These are phyloP conservation scores for Termitomyces sp. DNA, from an alignment of 768 basidiomycete genomes.

Conservation along the genomic window DNA sequence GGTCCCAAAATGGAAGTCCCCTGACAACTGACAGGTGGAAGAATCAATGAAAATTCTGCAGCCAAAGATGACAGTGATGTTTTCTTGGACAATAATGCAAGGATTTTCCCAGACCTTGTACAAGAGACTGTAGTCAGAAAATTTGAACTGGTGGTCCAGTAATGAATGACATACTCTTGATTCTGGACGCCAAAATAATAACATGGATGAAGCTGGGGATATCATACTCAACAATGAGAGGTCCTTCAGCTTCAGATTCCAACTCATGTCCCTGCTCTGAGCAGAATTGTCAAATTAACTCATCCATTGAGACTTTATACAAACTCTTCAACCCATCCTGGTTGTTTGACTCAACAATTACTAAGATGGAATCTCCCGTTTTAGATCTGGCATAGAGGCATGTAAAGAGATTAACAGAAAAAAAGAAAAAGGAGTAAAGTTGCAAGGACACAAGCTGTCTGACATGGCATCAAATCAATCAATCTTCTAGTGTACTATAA, in stretches of 20 bases:
- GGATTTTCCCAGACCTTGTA: slow-evolving; percentile 64
- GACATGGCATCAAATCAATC: too few species aligned
- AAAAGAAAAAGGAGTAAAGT: slow-evolving; percentile 27
- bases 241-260: slow-evolving; percentile 66
- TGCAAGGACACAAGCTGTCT: too few species aligned
- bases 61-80: slow-evolving; percentile 73
- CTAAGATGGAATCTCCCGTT: slow-evolving; percentile 75
- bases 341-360: slow-evolving; percentile 70
- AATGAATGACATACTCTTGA: slow-evolving; percentile 58
- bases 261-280: slow-evolving; percentile 79
- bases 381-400: slow-evolving; percentile 61
- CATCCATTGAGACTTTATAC: slow-evolving; percentile 7
- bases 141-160: neutral
- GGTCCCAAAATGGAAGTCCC: too few species aligned
- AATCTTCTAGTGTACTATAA: too few species aligned
- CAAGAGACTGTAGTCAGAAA: slow-evolving; percentile 50
- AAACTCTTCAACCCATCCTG: slow-evolving; percentile 66
- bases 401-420: slow-evolving; percentile 23
- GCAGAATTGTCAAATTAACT: neutral
- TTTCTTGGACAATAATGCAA: slow-evolving; percentile 74
- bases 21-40: too few species aligned
- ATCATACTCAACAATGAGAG: slow-evolving; percentile 63
- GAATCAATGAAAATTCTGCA: slow-evolving; percentile 86
- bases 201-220: slow-evolving; percentile 78
- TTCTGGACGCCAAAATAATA: slow-evolving; percentile 78